phyloP scores from a whole-genome alignment of 2,329 filamentous ascomycete species.

The Pseudogymnoascus sp. region DNA sequence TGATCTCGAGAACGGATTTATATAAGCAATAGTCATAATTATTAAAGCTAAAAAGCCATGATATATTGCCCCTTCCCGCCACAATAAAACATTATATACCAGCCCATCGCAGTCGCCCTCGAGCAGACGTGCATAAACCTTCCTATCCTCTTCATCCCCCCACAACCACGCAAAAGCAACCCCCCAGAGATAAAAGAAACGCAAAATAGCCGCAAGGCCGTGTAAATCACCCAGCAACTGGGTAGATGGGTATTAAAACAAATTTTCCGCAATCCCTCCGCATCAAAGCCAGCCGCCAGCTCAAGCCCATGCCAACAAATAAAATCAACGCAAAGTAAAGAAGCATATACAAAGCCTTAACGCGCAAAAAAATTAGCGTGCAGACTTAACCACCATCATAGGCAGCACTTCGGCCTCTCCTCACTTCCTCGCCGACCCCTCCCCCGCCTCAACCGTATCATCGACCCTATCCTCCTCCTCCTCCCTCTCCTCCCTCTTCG shows the following conservation, averaged over 20 bases:
- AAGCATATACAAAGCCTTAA: neutral
- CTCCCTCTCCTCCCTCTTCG: conserved; percentile 2
- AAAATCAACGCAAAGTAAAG: neutral
- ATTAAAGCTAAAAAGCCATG: neutral
- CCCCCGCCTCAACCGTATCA: neutral
- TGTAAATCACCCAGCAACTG: neutral
- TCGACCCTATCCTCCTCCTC: neutral
- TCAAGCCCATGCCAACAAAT: neutral
- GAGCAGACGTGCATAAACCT: neutral
- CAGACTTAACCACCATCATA: neutral
- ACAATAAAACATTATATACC: neutral
- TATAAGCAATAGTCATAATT: neutral
- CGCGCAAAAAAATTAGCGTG: neutral
- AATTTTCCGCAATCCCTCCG: neutral
- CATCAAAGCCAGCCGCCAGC: neutral
- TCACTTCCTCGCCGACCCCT: neutral
- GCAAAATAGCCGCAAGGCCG: neutral
- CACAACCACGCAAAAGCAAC: neutral
- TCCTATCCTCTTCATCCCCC: too few relatives aligned
- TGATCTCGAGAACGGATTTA: neutral
- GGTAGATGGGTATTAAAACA: neutral
- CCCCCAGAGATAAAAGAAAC: neutral
- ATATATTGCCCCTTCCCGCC: neutral
- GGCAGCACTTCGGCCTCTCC: neutral
- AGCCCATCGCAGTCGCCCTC: neutral